Evolutionary conservation across 2,329 filamentous ascomycete genomes (phyloP).

Genomic region (Pezicula rhizophila): DNA sequence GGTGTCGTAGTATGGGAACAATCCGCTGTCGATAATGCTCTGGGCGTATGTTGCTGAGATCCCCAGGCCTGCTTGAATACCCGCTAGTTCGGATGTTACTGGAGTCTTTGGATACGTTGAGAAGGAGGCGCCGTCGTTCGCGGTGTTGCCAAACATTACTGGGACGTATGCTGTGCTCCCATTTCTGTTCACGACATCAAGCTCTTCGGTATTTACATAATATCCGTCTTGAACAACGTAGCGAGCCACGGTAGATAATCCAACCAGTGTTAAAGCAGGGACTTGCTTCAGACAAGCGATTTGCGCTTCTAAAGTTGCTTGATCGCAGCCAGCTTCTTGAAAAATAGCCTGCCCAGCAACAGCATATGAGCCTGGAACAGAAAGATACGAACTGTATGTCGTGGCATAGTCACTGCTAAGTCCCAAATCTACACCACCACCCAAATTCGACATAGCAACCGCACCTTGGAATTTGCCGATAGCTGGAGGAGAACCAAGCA

Average conservation of each 20-base stretch:
- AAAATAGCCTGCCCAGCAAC: constrained; percentile 43
- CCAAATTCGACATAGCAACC: constrained; percentile 45
- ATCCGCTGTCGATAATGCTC: constrained; percentile 35
- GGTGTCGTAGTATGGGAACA: constrained; percentile 42
- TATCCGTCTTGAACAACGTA: constrained; percentile 49
- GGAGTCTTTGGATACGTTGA: constrained; percentile 37
- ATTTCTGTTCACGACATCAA: constrained; percentile 37
- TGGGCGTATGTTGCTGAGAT: constrained; percentile 38
- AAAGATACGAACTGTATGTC: constrained; percentile 48
- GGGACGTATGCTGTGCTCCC: constrained; percentile 40
- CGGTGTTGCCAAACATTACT: constrained; percentile 44
- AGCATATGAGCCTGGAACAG: constrained; percentile 41
- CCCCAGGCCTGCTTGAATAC: constrained; percentile 37
- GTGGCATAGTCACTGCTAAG: constrained; percentile 42
- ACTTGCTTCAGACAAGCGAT: constrained; percentile 40
- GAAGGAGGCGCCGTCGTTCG: constrained; percentile 46
- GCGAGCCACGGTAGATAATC: constrained; percentile 35
- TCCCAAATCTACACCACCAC: constrained; percentile 43
- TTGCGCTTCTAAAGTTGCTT: constrained; percentile 33
- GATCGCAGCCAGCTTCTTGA: constrained; percentile 39
- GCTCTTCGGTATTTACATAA: constrained; percentile 41
- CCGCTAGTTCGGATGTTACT: constrained; percentile 34
- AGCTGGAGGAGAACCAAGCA: constrained; percentile 41
- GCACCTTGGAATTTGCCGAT: constrained; percentile 41
- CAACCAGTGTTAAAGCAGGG: constrained; percentile 32